These are phyloP conservation scores for Xerocomus brunneocitrinus DNA, from an alignment of 768 basidiomycete genomes.

Conservation along the genomic window DNA sequence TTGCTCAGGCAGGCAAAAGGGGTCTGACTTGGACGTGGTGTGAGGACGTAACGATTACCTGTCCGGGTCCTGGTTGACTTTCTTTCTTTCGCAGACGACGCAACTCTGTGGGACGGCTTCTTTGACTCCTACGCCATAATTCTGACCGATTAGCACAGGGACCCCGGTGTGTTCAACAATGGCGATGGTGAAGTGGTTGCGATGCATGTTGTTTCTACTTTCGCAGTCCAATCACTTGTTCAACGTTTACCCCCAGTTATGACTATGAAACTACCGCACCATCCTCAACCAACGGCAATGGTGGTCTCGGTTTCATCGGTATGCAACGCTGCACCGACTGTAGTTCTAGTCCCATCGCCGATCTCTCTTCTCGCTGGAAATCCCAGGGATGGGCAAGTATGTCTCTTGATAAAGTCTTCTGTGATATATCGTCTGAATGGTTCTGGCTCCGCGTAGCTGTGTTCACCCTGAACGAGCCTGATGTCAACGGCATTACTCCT, in stretches of 20 bases:
- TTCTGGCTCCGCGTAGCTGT: slow-evolving; percentile 18
- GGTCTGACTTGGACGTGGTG: slow-evolving; percentile 37
- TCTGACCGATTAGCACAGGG: slow-evolving; percentile 12
- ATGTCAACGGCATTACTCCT: slow-evolving; percentile 28
- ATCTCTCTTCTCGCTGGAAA: slow-evolving; percentile 31
- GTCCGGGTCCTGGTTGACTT: neutral
- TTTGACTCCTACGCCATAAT: neutral
- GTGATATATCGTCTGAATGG: neutral
- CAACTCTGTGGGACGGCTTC: slow-evolving; percentile 23
- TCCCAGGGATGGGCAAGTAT: slow-evolving; percentile 30
- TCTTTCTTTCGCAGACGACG: slow-evolving; percentile 19
- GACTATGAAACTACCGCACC: slow-evolving; percentile 36
- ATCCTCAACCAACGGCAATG: slow-evolving; percentile 32
- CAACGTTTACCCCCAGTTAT: slow-evolving; percentile 4
- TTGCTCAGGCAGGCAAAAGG: slow-evolving; percentile 34
- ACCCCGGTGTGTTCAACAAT: slow-evolving; percentile 32
- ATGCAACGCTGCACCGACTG: slow-evolving; percentile 38
- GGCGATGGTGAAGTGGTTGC: slow-evolving; percentile 32
- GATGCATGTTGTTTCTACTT: slow-evolving; percentile 21
- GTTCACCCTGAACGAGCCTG: slow-evolving; percentile 37
- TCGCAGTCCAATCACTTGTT: neutral
- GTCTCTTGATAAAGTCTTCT: neutral
- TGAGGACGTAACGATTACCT: slow-evolving; percentile 2
- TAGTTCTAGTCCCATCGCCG: slow-evolving; percentile 32
- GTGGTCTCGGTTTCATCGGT: slow-evolving; percentile 36